Evolutionary conservation across 257 asterid species (phyloP).

Genomic region (Capsicum pubescens): DNA sequence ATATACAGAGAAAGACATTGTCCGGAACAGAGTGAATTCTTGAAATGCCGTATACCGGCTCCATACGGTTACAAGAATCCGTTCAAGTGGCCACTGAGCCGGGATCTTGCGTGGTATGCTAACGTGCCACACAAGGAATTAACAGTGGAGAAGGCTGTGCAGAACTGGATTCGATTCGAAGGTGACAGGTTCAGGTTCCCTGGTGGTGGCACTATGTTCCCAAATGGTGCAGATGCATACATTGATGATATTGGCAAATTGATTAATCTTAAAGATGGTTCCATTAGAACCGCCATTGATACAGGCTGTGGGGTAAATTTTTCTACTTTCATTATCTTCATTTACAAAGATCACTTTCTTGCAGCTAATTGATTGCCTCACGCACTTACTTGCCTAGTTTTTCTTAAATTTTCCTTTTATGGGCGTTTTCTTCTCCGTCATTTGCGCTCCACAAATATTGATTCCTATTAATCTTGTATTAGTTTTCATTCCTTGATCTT

Average conservation of each 20-base stretch:
- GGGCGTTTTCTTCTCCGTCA: conserved; percentile 16
- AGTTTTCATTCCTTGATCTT: not conserved
- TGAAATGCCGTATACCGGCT: conserved; percentile 77
- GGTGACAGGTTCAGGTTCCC: conserved; percentile 81
- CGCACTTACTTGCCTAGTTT: not conserved
- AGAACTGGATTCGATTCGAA: conserved; percentile 83
- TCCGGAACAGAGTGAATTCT: conserved; percentile 53
- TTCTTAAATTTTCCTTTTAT: not conserved
- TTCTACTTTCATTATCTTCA: not conserved
- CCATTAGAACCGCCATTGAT: conserved; percentile 85
- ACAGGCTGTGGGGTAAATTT: conserved; percentile 92
- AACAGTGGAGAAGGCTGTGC: conserved; percentile 87
- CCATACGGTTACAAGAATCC: conserved; percentile 75
- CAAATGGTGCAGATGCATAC: conserved; percentile 74
- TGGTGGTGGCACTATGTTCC: conserved; percentile 95
- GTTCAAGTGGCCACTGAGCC: conserved; percentile 75
- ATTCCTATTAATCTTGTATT: not conserved
- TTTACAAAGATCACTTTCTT: not conserved
- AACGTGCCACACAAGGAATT: conserved; percentile 84
- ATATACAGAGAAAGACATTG: conserved; percentile 83
- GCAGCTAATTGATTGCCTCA: not conserved
- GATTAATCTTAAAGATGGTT: conserved; percentile 72
- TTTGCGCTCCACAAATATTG: not conserved
- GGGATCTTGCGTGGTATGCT: conserved; percentile 86
- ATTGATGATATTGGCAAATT: conserved; percentile 74